These are phyloP conservation scores for Hondaea fermentalgiana DNA, from an alignment of 108 stramenopile genomes.

Conservation along the genomic window DNA sequence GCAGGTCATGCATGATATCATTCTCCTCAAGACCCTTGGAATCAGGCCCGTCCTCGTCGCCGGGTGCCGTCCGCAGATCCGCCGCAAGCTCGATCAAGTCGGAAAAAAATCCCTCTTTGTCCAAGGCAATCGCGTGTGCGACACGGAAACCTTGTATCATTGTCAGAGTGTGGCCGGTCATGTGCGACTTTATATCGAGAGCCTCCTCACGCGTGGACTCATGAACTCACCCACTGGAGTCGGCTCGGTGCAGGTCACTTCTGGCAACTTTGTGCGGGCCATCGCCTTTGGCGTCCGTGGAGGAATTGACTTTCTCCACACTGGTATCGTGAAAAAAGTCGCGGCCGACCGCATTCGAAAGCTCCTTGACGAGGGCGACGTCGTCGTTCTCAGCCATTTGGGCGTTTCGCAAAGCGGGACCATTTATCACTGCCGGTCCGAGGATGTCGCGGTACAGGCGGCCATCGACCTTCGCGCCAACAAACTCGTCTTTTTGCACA, in stretches of 20 bases:
- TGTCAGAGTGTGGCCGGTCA: constrained; percentile 15
- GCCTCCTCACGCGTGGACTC: constrained; percentile 9
- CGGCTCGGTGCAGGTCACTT: not conserved
- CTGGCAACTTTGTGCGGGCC: constrained; percentile 13
- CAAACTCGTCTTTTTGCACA: constrained; percentile 15
- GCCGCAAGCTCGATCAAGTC: constrained; percentile 13
- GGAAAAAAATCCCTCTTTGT: not conserved
- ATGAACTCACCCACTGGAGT: constrained; percentile 13
- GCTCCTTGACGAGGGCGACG: constrained; percentile 5
- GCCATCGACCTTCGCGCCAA: constrained; percentile 1
- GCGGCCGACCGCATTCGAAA: not conserved
- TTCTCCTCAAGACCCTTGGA: not conserved
- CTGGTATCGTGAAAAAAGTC: not conserved
- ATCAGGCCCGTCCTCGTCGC: constrained; percentile 7
- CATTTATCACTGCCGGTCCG: constrained; percentile 17
- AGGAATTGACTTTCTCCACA: not conserved
- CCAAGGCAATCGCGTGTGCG: constrained; percentile 11
- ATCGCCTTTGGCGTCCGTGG: constrained; percentile 17
- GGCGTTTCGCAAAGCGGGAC: not conserved
- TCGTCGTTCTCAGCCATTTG: not conserved
- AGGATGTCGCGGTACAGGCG: constrained; percentile 10
- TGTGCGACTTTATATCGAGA: not conserved
- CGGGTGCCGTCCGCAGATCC: constrained; percentile 11
- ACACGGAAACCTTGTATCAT: constrained; percentile 7
- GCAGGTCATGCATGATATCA: constrained; percentile 19